Base-by-base conservation (phyloP, 306 rosid species). In the Argentina anserina region DNA sequence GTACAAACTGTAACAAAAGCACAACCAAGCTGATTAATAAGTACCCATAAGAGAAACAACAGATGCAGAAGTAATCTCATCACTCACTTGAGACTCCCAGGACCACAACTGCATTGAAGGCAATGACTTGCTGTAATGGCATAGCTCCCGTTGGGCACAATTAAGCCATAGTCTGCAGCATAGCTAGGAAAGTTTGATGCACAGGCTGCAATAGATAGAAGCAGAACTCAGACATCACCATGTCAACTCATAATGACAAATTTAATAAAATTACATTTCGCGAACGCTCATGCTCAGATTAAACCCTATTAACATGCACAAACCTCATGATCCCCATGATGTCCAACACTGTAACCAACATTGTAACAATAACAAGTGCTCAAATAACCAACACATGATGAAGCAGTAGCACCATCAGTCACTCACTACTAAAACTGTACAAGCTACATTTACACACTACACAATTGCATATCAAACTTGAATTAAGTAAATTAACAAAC, bases 81-180 rank as follows among this genome's bases (percentile, higher is more conserved):
- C n/a, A 47, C 65, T 84, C 87, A 95, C 99, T 88, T 90, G 59
- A 85, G 87, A 77, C 85, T 84, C 73, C 86, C 87, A 0, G 99
- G 96, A 70, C 97, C 99, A 61, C 99, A 95, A 75, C 97, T 95
- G 86, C 99, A 95, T 75, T 91, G 97, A 70, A 95, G 87, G 59
- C 99, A 95, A 65, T 95, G 99, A 17, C 99, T 87, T 5, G 96
- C 99, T 26, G 99, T 83, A 60, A 95, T 87, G 67, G 96, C 90
- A 76, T 90, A 95, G 76, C 99, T 95, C 60, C 99, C 99, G 59
- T 91, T 95, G 3, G 99, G 97, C 45, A 95, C 99, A 41, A 95
- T 92, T 80, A 95, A 84, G 65, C 96, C 94, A 10, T 46, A 88
- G 77, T 95, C 99, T 9, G 92, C 59, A 39, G 97, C 81, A 68